Evolutionary conservation across 257 asterid genomes (phyloP).

Genomic region (Gynochthodes officinalis): DNA sequence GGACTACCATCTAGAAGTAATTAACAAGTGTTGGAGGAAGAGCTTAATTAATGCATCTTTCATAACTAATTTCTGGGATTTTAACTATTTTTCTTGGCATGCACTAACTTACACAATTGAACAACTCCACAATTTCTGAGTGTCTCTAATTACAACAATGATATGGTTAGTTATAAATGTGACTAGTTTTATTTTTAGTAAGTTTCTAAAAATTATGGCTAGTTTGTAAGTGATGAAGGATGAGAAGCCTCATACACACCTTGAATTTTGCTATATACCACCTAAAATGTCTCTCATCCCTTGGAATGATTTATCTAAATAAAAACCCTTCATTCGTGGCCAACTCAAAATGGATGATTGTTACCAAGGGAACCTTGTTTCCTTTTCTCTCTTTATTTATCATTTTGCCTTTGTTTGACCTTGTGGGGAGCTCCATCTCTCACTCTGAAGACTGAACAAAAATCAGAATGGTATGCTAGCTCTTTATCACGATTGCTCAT

Average conservation of each 20-base stretch:
- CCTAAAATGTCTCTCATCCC: constrained; percentile 18
- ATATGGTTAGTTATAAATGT: too few relatives aligned
- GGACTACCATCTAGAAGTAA: too few relatives aligned
- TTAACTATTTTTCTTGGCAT: too few relatives aligned
- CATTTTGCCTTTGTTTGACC: constrained; percentile 3
- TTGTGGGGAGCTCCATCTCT: background rate
- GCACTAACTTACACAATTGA: too few relatives aligned
- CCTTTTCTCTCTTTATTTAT: background rate
- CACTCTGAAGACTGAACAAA: constrained; percentile 5
- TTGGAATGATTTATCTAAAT: background rate
- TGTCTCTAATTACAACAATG: too few relatives aligned
- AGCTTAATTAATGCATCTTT: too few relatives aligned
- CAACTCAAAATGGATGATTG: background rate
- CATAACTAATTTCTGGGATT: too few relatives aligned
- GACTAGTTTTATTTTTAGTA: too few relatives aligned
- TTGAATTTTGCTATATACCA: background rate
- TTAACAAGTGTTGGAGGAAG: too few relatives aligned
- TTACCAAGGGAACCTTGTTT: background rate
- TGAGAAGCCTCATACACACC: background rate
- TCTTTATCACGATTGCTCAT: background rate
- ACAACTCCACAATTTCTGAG: too few relatives aligned
- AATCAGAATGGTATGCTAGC: background rate
- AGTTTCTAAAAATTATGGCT: too few relatives aligned
- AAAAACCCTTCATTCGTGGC: background rate
- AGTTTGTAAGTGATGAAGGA: too few relatives aligned